Base-by-base conservation (phyloP, 192 early-diverging fungal genomes). In the Gaertneriomyces semiglobifer region DNA sequence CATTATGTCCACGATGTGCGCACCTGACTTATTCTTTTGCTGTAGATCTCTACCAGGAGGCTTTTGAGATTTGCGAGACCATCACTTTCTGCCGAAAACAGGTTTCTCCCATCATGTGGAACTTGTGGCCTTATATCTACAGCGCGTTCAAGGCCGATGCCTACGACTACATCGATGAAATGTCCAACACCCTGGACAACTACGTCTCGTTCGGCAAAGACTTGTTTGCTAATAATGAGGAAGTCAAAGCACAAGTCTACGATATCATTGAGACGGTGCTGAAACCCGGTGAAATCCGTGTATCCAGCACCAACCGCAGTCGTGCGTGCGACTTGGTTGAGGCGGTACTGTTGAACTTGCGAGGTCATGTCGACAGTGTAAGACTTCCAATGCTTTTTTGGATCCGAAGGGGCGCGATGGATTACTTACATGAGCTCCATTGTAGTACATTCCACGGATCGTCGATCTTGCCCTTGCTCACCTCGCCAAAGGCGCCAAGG, bases 101-200 rank as follows among this genome's bases (percentile, higher is more conserved):
- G 11, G 88, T 95, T 53, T 92, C 91, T 19, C 88, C 84, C 44
- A 86, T 76, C 63, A 92, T 92, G 74, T 98, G 92, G 94, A 75
- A 76, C 44, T 73, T 95, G 63, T 90, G 94, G 77, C 88, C 85
- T 40, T 58, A 84, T 65, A 85, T 95, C 58, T 89, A 90, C 78
- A 69, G 66, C 43, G 80, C 90, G 47, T 91, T 94, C 79, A 92
- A 88, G 79, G 83, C 78, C 39, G 89, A 88, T 68, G 90, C 88
- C 42, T 79, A 84, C 47, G 94, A 95, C 72, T 94, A 90, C 73
- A 89, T 92, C 74, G 89, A 92, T 50, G 93, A 93, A 68, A 93
- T 98, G 84, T 66, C 91, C 39, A 89, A 89, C n/a, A 88, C 88
- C 20, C 81, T 98, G 53, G 92, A 94, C 72, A 94, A 96, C 80